Base-by-base conservation (phyloP, 768 basidiomycete genomes). In the Russula earlei region DNA sequence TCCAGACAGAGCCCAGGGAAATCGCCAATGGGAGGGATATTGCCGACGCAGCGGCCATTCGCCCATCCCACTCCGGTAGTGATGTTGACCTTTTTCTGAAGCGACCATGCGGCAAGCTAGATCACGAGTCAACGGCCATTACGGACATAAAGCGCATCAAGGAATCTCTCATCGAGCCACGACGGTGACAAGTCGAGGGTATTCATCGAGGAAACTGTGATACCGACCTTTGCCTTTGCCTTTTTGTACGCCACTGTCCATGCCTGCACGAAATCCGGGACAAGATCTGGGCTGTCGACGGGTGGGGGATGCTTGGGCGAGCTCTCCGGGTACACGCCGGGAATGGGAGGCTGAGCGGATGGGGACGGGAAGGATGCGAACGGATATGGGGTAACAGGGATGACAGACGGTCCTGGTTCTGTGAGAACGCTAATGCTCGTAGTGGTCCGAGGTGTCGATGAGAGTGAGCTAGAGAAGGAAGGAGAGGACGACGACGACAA, bases 1-100 rank as follows among this genome's bases (percentile, higher is more conserved):
- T 88, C 81, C 20, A 90, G 76, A 67, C 87, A 89, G 17, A 88
- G 70, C 25, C 87, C 85, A 0, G 83, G 83, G 69, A 78, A 88
- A 33, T 69, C 55, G 12, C 67, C 74, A 15, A 85, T 72, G 0
- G 75, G 46, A 4, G 81, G 72, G 9, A 77, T 85, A 63, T 87
- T 87, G 22, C 69, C 87, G 12, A 88, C 84, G 65, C 87, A 90
- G 2, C 73, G 77, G 1, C 85, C 86, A 50, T 68, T 69, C 65
- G 63, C 62, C 82, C 82, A 84, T n/a, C 82, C 82, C 1, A 62
- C 52, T 4, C 62, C 59, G 2, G 62, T 61, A 12, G 59, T 57
- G 44, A 62, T n/a, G 36, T 61, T 62, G 12, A 62, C 62, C 43
- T 62, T 62, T 41, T 62, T 36, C 36, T 62, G 59, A 14, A 61